Base-by-base conservation (phyloP, 148 eudicot genomes). In the Tetragonia tetragonoides region DNA sequence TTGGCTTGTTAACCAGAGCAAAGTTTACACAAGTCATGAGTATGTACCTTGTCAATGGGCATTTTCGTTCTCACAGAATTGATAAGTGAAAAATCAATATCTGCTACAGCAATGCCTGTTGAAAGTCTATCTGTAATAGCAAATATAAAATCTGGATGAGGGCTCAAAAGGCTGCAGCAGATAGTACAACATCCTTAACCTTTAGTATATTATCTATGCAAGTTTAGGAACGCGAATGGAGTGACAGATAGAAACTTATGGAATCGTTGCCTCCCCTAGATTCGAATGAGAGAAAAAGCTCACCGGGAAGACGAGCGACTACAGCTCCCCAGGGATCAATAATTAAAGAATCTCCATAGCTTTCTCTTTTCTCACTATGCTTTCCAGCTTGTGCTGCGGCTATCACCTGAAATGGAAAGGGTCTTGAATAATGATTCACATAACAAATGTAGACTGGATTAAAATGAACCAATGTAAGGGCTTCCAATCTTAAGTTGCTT, bases 321-420 rank as follows among this genome's bases (percentile, higher is more conserved):
- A 92, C 71, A 18, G 87, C 86, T 68, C 99, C 99, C 99, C 99
- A 92, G 20, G 99, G 99, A 85, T 95, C 99, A 79, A 95, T 92
- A 66, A 95, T 94, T 61, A 94, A 75, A 24, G 95, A 88, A 78
- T 94, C 92, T 59, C 98, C 98, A 78, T 85, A 92, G 84, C 97
- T 92, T 77, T 94, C 98, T 78, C 98, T 92, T 83, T 86, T 90
- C 4, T 91, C 93, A 81, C 84, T 92, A 76, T 95, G 96, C 79
- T 88, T 91, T 59, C 99, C 99, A 82, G 94, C 89, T 87, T 95
- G 99, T 65, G 99, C 96, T 67, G 99, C 97, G 81, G 99, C 99
- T 73, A 95, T 95, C 67, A 95, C 94, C 98, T 93, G 88, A 53
- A 78, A 57, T 40, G 59, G 51, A 51, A 60, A 75, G 62, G 77